Base-by-base conservation (phyloP, 2,329 filamentous ascomycete genomes). In the Cladosporium sp. region DNA sequence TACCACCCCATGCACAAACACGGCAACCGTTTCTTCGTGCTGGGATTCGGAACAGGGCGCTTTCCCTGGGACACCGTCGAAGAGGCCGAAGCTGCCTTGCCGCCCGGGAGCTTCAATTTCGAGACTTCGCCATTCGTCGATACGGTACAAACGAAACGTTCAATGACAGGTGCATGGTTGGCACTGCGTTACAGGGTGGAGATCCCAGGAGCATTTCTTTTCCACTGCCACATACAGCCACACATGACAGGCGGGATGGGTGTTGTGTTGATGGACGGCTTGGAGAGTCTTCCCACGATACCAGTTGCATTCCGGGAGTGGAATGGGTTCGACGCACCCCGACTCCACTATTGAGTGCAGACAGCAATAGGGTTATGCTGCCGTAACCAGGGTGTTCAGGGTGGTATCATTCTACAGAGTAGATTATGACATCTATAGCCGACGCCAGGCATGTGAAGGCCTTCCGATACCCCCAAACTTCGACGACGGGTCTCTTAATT, bases 161-260 rank as follows among this genome's bases (percentile, higher is more conserved):
- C 43, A 8, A n/a, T 21, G 43, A 48, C 43, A 25, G 43, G 43
- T 8, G 57, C 67, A 1, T 65, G 68, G 23, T 28, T 69, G 25
- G 66, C 69, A 8, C 62, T 70, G 56, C 59, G 61, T 5, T 26
- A 53, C 14, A 49, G 49, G 7, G 21, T 51, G 2, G 34, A 61
- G 16, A n/a, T 39, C 25, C 80, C 82, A 0, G 82, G 82, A 0
- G 77, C 81, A 0, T 84, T 78, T 65, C 70, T 85, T 58, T 67
- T 85, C 51, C 83, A 85, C 71, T 85, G 83, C 66, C 82, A 85
- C 70, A 79, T 84, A 21, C 76, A 82, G 67, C 78, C 76, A 8
- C 82, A 85, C 73, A 69, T 83, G 54, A 73, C 74, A 26, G 81
- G 81, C 0, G 82, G 81, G 0, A 84, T 84, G 81, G 78, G 77